Evolutionary conservation across 2,329 filamentous ascomycete species (phyloP).

Genomic region (Aspergillus awamori): DNA sequence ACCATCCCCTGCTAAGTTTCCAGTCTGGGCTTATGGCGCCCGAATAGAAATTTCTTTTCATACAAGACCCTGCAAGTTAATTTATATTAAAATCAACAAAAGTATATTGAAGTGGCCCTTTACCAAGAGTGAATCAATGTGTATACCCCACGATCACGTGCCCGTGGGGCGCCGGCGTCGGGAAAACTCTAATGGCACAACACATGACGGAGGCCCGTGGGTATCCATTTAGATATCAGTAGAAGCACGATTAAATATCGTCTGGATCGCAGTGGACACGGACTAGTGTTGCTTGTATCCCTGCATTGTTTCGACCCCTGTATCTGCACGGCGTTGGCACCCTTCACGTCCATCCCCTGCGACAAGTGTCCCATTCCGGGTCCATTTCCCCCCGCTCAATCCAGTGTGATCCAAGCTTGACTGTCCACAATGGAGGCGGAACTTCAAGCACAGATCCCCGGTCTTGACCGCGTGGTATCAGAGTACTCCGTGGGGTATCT

Average conservation of each 20-base stretch:
- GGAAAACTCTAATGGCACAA: background rate
- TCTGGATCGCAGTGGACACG: background rate
- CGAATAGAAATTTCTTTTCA: too few species aligned
- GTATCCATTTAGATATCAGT: background rate
- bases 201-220: background rate
- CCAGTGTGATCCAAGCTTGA: too few species aligned
- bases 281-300: background rate
- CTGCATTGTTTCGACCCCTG: background rate
- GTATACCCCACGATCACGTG: too few species aligned
- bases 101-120: too few species aligned
- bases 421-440: slow-evolving; percentile 73
- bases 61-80: too few species aligned
- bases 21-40: too few species aligned
- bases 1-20: background rate
- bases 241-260: background rate
- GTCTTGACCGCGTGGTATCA: slow-evolving; percentile 84
- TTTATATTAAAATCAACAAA: too few species aligned
- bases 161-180: background rate
- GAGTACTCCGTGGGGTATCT: slow-evolving; percentile 95
- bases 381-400: too few species aligned
- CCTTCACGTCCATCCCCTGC: background rate
- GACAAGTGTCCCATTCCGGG: background rate
- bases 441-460: slow-evolving; percentile 79
- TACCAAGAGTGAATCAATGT: too few species aligned
- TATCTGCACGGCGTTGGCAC: background rate